phyloP scores from a whole-genome alignment of 495 filamentous ascomycete genomes.

The Penicillium daleae region DNA sequence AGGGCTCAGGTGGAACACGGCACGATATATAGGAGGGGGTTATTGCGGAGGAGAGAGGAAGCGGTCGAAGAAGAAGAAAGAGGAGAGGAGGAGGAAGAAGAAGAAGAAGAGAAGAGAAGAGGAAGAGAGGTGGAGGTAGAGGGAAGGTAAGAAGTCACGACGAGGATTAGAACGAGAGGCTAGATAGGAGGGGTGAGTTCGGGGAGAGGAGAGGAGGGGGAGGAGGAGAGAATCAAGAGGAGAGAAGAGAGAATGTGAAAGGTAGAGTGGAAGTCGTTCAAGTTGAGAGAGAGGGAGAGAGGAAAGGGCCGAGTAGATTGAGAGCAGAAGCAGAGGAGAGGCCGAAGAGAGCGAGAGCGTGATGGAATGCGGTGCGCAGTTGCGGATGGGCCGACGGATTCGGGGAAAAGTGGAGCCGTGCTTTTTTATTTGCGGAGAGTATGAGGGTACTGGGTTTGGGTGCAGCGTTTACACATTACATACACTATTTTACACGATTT shows the following conservation, averaged over 20 bases:
- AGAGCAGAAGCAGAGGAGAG: not conserved
- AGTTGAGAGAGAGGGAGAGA: slow-evolving; percentile 12
- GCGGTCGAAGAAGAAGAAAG: slow-evolving; percentile 21
- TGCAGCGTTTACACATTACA: slow-evolving; percentile 17
- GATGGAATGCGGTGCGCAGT: slow-evolving; percentile 25
- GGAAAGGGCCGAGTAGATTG: slow-evolving; percentile 7
- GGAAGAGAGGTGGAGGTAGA: slow-evolving; percentile 18
- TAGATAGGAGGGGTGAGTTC: not conserved
- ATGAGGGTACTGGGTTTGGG: too few species aligned
- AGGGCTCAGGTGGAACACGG: slow-evolving; percentile 19
- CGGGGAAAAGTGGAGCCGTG: slow-evolving; percentile 42
- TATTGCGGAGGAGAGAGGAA: slow-evolving; percentile 9
- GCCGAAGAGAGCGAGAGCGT: slow-evolving; percentile 1
- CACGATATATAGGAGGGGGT: slow-evolving; percentile 6
- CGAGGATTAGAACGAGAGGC: not conserved
- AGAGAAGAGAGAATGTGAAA: not conserved
- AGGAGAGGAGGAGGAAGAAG: slow-evolving; percentile 21
- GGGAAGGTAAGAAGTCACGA: not conserved
- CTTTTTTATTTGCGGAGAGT: slow-evolving; percentile 34
- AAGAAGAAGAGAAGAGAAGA: slow-evolving; percentile 24
- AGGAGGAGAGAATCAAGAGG: not conserved
- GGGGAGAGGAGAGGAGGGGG: not conserved
- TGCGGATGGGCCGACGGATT: slow-evolving; percentile 33
- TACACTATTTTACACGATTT: not conserved
- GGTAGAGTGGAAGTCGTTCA: slow-evolving; percentile 3